These are phyloP conservation scores for Raphanus raphanistrum DNA, from an alignment of 345 rosid genomes.

Conservation along the genomic window DNA sequence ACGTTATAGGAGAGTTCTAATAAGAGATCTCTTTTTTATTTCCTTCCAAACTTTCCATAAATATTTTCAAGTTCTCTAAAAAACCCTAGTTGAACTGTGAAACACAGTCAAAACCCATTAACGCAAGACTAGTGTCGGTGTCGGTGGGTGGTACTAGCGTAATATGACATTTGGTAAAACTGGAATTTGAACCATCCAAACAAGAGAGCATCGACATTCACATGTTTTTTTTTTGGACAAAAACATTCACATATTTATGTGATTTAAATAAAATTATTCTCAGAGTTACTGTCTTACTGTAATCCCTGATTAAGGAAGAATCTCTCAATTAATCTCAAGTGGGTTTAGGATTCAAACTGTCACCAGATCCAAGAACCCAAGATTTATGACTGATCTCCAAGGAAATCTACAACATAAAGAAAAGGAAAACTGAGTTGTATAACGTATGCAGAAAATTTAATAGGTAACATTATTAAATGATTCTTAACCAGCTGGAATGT, in stretches of 20 bases:
- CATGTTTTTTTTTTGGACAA: neutral
- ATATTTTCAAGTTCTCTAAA: neutral
- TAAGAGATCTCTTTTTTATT: neutral
- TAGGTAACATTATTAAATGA: neutral
- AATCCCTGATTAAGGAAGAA: conserved; percentile 26
- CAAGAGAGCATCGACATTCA: conserved; percentile 13
- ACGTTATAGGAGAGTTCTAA: conserved; percentile 28
- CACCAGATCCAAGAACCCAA: conserved; percentile 35
- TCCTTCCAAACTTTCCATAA: no score
- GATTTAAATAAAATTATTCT: neutral
- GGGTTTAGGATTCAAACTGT: conserved; percentile 2
- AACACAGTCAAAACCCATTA: conserved; percentile 15
- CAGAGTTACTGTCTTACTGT: neutral
- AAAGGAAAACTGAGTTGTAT: no score
- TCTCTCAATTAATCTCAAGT: conserved; percentile 25
- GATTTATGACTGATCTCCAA: neutral
- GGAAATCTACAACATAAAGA: neutral
- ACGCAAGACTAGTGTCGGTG: conserved; percentile 36
- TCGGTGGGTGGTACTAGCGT: conserved; percentile 29
- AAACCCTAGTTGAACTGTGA: conserved; percentile 21
- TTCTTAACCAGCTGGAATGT: neutral
- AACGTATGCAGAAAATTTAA: no score
- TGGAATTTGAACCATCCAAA: neutral
- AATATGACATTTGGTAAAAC: conserved; percentile 1
- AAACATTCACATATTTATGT: conserved; percentile 26